Evolutionary conservation across 768 basidiomycete genomes (phyloP), one percentile per base, ranked within the genome.

Genomic region (Mycena olivaceomarginata): DNA sequence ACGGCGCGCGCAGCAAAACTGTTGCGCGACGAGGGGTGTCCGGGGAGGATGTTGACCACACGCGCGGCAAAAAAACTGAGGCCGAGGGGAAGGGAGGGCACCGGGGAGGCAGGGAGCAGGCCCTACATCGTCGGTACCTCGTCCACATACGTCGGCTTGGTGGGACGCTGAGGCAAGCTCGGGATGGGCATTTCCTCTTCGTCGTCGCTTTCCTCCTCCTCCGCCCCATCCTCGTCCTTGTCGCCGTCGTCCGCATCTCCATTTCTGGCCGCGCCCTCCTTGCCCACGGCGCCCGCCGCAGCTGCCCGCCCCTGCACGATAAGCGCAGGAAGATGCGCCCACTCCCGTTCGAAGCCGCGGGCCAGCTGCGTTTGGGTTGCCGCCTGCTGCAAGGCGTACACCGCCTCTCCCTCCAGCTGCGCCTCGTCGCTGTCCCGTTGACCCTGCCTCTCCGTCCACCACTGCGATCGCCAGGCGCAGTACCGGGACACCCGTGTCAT

Each of bases 401-500:
- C 77, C 8, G 48, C 48, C 15, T 62, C 56, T 40, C 74, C 77
- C 40, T 78, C 74, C 16, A 66, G 51, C 63, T 71, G 73, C 40
- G 43, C 31, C 3, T 37, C 45, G 13, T 67, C 70, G 6, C 2
- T n/a, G 31, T 48, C 25, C 13, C 37, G 20, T 2, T 41, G 62
- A 5, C 15, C 60, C 10, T 51, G 48, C 63, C 25, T 53, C 48
- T 25, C 56, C 57, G 11, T 11, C 80, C 78, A 77, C 72, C 70
- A 70, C 18, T 53, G 40, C n/a, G 73, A 37, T 4, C 76, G 67
- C 81, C 80, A 82, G 7, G 18, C 39, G 4, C 82, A 74, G 63
- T 77, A 85, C 31, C 31, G 70, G 4, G 75, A 12, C 4, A 80
- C 72, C 1, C 81, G 78, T 1, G 80, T 46, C 83, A 84, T 84